Evolutionary conservation across 805 yeast species (phyloP).

Genomic region (Candida koratica): DNA sequence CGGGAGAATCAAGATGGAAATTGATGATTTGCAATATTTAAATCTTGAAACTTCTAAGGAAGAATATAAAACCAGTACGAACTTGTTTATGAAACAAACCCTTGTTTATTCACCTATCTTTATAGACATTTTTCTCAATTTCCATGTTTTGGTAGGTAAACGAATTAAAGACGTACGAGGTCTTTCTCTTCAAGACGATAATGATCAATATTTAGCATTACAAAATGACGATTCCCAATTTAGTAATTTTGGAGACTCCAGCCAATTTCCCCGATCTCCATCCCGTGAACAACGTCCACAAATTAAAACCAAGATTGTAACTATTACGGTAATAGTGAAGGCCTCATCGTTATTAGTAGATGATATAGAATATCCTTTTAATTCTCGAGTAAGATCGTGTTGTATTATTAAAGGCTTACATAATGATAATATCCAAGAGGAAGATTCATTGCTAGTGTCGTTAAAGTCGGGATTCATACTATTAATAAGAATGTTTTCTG

Average conservation of each 20-base stretch:
- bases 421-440: constrained; percentile 18
- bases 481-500: constrained; percentile 35
- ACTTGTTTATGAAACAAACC: constrained; percentile 28
- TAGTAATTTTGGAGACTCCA: constrained; percentile 31
- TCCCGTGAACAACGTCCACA: neutral
- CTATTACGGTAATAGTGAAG: constrained; percentile 23
- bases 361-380: constrained; percentile 28
- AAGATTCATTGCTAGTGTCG: constrained; percentile 39
- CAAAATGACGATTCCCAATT: constrained; percentile 36
- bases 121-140: constrained; percentile 28
- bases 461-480: constrained; percentile 39
- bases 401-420: constrained; percentile 24
- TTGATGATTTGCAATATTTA: constrained; percentile 12
- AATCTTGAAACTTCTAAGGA: constrained; percentile 9
- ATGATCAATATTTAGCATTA: constrained; percentile 30
- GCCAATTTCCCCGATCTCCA: constrained; percentile 3
- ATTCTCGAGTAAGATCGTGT: constrained; percentile 29
- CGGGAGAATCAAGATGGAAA: constrained; percentile 9
- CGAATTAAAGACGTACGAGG: constrained; percentile 32
- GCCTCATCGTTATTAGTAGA: constrained; percentile 30
- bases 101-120: constrained; percentile 41
- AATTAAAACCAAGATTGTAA: constrained; percentile 1
- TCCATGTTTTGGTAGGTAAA: constrained; percentile 30
- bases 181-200: constrained; percentile 34
- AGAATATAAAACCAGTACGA: constrained; percentile 2